Evolutionary conservation across 192 early-diverging fungal genomes (phyloP).

Genomic region (Coemansia sp.): DNA sequence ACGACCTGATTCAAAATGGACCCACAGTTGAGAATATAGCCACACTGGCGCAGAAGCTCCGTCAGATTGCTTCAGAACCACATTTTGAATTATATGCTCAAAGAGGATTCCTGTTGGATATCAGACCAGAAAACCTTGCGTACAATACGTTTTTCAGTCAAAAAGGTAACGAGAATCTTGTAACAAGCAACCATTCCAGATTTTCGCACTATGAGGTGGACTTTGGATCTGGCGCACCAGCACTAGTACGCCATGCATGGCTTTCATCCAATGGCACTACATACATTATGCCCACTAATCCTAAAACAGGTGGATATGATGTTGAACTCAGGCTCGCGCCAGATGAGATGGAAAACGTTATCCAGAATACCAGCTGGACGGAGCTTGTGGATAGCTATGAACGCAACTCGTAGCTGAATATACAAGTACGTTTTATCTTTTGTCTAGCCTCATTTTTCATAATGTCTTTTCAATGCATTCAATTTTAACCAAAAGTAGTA

Average conservation of each 20-base stretch:
- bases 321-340: not conserved
- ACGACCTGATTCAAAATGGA: not conserved
- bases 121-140: not conserved
- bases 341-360: not conserved
- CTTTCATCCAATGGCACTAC: not conserved
- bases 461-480: no score
- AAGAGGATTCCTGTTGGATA: not conserved
- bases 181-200: slow-evolving; percentile 23
- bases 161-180: not conserved
- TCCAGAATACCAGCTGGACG: not conserved
- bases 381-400: not conserved
- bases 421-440: no score
- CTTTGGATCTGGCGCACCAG: slow-evolving; percentile 19
- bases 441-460: no score
- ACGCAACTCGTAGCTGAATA: not conserved
- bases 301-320: not conserved
- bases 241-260: not conserved
- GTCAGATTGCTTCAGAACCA: not conserved
- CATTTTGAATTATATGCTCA: not conserved
- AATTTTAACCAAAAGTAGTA: no score
- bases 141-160: not conserved
- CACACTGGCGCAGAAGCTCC: not conserved
- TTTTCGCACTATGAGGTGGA: slow-evolving; percentile 16
- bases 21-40: not conserved
- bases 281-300: not conserved